Base-by-base conservation (phyloP, 1,139 yeast genomes). In the Debaryomyces robertsiae region DNA sequence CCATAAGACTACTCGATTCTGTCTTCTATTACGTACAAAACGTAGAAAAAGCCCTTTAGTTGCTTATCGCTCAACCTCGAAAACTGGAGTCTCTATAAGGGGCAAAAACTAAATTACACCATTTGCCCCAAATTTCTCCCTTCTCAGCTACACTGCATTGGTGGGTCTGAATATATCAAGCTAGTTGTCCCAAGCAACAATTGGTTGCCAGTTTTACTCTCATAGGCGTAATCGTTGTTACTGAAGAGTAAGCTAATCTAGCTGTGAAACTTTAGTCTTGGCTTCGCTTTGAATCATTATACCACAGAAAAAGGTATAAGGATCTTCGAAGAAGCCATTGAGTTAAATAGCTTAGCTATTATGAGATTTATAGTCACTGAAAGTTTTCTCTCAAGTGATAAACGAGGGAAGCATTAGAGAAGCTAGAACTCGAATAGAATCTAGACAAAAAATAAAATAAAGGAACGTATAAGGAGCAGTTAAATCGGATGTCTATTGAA, bases 251-350 rank as follows among this genome's bases (percentile, higher is more conserved):
- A 46, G 55, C 61, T 50, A 58, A 59, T 55, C 55, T 57, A 60
- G 61, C 46, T 48, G 60, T 63, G 59, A 53, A 32, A 35, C 18
- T 27, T 57, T 43, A 27, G 46, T 80, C 74, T 80, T 56, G 84
- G 83, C 84, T 66, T 76, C 84, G 81, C 82, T 80, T 80, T 80
- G 85, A 80, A 79, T 79, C 82, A 66, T 63, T 65, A 72, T 59
- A 70, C 82, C 80, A 79, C 75, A 58, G 65, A 60, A 50, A 56
- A 60, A 65, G 76, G 75, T 68, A 61, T 66, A 70, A 59, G 74
- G 76, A 79, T 79, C 85, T 80, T 80, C 85, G 85, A 80, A 79
- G 83, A 77, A 73, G 84, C 77, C 82, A 52, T 16, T 9, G 10
- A 11, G 22, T 6, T 19, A 19, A n/a, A 19, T 19, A 19, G 7